Percentiles rank a stretch among this genome's conserved stretches.
Evolutionary conservation across 148 eudicot species (phyloP).

Genomic region (Polygonum maritimum): DNA sequence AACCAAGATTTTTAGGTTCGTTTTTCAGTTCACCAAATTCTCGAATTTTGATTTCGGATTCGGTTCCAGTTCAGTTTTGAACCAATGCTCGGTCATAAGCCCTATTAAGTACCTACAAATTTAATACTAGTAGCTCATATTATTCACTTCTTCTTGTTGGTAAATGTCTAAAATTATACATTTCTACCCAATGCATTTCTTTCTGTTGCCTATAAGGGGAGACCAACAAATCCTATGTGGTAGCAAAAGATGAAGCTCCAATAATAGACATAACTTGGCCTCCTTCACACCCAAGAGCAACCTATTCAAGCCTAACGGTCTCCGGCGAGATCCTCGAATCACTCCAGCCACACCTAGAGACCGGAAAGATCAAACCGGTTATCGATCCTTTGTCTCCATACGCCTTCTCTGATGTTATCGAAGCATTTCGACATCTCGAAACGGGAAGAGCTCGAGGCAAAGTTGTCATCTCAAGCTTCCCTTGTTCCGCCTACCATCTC

Average conservation of each 20-base stretch:
- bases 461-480: constrained; percentile 39
- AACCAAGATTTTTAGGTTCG: no score
- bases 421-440: constrained; percentile 41
- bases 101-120: no score
- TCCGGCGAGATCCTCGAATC: constrained; percentile 36
- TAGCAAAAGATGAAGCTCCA: constrained; percentile 34
- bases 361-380: constrained; percentile 31
- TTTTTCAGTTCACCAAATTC: no score
- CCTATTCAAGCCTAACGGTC: constrained; percentile 35
- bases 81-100: no score
- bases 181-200: no score
- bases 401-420: constrained; percentile 22
- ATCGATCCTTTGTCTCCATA: constrained; percentile 43
- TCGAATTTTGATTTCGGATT: no score
- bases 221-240: constrained; percentile 22
- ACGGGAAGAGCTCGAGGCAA: constrained; percentile 54
- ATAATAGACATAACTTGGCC: constrained; percentile 59
- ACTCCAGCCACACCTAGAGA: constrained; percentile 30
- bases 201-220: constrained; percentile 26
- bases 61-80: no score
- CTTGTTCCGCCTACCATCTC: background rate
- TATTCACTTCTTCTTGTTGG: no score
- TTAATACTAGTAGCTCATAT: no score
- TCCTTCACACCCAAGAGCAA: constrained; percentile 37
- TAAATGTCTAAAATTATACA: no score